Evolutionary conservation across 1,284 basidiomycete species (phyloP).

Genomic region (Pterula multifida): DNA sequence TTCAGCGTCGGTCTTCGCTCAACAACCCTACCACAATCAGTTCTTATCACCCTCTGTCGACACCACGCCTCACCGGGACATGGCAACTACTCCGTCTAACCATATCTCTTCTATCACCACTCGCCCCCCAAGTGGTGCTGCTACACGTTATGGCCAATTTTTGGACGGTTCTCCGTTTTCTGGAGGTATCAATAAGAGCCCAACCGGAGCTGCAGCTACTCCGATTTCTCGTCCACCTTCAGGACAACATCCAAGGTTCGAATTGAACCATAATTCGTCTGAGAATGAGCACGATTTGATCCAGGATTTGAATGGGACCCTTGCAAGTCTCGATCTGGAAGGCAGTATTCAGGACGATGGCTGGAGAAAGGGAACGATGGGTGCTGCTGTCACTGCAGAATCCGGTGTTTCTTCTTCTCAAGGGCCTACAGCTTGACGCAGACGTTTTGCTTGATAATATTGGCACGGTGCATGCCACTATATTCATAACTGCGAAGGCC

Average conservation of each 20-base stretch:
- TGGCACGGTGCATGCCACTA: too few relatives aligned
- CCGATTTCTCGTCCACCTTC: slow-evolving; percentile 39
- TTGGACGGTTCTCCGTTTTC: slow-evolving; percentile 21
- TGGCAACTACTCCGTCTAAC: slow-evolving; percentile 11
- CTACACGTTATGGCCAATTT: slow-evolving; percentile 31
- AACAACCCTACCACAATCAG: background rate
- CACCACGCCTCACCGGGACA: slow-evolving; percentile 19
- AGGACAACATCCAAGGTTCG: slow-evolving; percentile 22
- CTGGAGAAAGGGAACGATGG: background rate
- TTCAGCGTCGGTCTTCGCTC: slow-evolving; percentile 10
- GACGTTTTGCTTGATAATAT: too few relatives aligned
- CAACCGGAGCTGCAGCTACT: slow-evolving; percentile 30
- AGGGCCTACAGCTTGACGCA: background rate
- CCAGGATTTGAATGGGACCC: slow-evolving; percentile 63
- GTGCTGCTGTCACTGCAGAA: background rate
- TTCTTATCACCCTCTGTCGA: slow-evolving; percentile 5
- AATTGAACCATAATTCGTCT: slow-evolving; percentile 24
- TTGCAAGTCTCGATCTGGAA: slow-evolving; percentile 48
- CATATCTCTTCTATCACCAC: slow-evolving; percentile 22
- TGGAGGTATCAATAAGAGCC: slow-evolving; percentile 21
- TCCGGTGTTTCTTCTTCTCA: background rate
- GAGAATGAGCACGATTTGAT: slow-evolving; percentile 26
- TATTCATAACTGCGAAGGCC: background rate
- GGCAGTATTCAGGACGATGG: slow-evolving; percentile 1
- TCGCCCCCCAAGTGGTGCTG: slow-evolving; percentile 24